A percentile compares a stretch with the other conserved stretches of the same genome.
phyloP scores from a whole-genome alignment of 306 rosid genomes.

The Spatholobus suberectus region DNA sequence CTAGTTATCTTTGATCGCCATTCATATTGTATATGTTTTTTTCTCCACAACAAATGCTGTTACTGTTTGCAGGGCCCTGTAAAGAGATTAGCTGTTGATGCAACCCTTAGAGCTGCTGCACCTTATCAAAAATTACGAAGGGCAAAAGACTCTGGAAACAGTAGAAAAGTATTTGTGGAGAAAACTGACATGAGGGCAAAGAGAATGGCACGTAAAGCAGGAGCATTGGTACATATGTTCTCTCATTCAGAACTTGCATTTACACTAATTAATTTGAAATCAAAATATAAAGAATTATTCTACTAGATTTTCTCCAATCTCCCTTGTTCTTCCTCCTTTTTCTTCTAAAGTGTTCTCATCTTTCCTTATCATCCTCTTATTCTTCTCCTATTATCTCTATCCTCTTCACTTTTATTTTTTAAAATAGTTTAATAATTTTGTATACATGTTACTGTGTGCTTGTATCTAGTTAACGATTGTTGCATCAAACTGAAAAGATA shows the following conservation, averaged over 20 bases:
- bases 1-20: not conserved
- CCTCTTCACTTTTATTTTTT: not conserved
- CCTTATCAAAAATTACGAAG: conserved; percentile 95
- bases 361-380: conserved; percentile 1
- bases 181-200: conserved; percentile 96
- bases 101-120: conserved; percentile 98
- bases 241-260: conserved; percentile 37
- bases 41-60: not conserved
- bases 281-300: not conserved
- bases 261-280: not conserved
- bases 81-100: conserved; percentile 95
- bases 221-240: conserved; percentile 79
- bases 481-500: conserved; percentile 23
- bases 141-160: conserved; percentile 70
- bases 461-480: not conserved
- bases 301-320: not conserved
- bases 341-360: conserved; percentile 8
- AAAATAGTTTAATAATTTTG: not conserved
- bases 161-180: conserved; percentile 90
- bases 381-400: conserved; percentile 13
- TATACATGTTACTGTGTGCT: not conserved
- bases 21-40: not conserved
- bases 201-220: conserved; percentile 99
- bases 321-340: conserved; percentile 27
- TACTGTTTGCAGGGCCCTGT: conserved; percentile 76